Evolutionary conservation across 2,329 filamentous ascomycete species (phyloP), one percentile per base, ranked within the genome.

Genomic region (Penicillium fuscoglaucum): DNA sequence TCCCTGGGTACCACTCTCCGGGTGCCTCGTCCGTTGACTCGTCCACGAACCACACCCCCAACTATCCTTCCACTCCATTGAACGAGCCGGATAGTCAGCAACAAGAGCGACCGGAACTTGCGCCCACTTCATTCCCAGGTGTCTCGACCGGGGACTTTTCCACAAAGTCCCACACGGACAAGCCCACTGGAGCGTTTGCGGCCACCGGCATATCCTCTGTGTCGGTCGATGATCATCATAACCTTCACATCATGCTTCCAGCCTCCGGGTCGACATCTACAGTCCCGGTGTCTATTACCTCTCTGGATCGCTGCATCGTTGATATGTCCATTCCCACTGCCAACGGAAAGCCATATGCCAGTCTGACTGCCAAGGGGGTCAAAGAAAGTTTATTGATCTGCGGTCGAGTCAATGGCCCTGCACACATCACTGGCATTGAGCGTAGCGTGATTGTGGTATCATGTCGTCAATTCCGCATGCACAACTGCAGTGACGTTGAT

Each of bases 381-480:
- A 79, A 81, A 28, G 77, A 84, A 44, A 90, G 88, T 50, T 78
- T 98, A 19, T 80, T 99, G 28, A 79, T 97, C 15, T 90, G 88
- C 40, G 92, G 93, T 0, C 84, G 86, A 55, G 89, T 97, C 6
- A 81, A 83, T 41, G 95, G 95, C 0, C 86, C 95, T 0, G 87
- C 89, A 9, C 93, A 98, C 71, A 84, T 98, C 52, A 98, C 93
- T 0, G 83, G 82, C 0, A 78, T 96, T 1, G 78, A 81, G 51
- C 80, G 91, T 67, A 90, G 87, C 62, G 84, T 91, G n/a, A 75
- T 96, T 15, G 86, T 97, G 0, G 86, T 96, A 3, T 82, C 85
- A 7, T 90, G 90, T 52, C 84, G 89, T n/a, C 95, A 99, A 74
- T 91, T 96, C 68, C 85, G 95, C 24, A 93, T 99, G 79, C 95